Conservation (phyloP, 2,329 filamentous ascomycete species). For the Delphinella strobiligena region DNA sequence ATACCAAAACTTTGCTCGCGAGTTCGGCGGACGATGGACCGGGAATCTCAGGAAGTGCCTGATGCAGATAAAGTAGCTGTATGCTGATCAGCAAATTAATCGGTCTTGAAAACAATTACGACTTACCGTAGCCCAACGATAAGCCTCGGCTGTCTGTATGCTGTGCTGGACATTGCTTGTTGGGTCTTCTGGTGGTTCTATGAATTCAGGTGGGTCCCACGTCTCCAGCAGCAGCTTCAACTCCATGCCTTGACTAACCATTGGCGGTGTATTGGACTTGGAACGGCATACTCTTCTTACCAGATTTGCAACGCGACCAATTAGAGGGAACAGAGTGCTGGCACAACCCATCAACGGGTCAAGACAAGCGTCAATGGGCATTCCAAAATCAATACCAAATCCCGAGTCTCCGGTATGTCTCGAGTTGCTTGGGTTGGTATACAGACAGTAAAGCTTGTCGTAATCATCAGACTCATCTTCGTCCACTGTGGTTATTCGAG, state of each 20-base stretch:
- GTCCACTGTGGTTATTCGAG: conserved; percentile 51
- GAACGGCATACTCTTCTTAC: conserved; percentile 49
- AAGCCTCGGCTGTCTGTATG: conserved; percentile 55
- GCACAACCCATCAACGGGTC: conserved; percentile 63
- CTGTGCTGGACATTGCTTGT: conserved; percentile 50
- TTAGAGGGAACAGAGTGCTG: conserved; percentile 53
- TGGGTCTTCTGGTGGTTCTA: conserved; percentile 52
- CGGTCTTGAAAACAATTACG: background rate
- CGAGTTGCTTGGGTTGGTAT: conserved; percentile 11
- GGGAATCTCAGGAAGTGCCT: conserved; percentile 56
- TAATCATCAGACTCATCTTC: conserved; percentile 45
- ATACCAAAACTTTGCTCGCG: conserved; percentile 49
- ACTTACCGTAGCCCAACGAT: conserved; percentile 47
- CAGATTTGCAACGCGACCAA: conserved; percentile 53
- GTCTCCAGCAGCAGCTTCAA: conserved; percentile 48
- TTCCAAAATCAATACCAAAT: conserved; percentile 25
- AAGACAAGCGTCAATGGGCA: conserved; percentile 39
- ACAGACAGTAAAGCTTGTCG: conserved; percentile 28
- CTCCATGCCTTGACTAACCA: conserved; percentile 50
- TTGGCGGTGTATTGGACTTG: conserved; percentile 44
- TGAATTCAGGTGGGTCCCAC: conserved; percentile 47
- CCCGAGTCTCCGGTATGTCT: background rate
- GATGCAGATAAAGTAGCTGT: conserved; percentile 49
- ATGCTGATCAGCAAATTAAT: background rate
- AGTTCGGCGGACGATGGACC: conserved; percentile 42